Evolutionary conservation across 805 yeast genomes (phyloP), one percentile per base, ranked within the genome.

Genomic region (Pichia kluyveri): DNA sequence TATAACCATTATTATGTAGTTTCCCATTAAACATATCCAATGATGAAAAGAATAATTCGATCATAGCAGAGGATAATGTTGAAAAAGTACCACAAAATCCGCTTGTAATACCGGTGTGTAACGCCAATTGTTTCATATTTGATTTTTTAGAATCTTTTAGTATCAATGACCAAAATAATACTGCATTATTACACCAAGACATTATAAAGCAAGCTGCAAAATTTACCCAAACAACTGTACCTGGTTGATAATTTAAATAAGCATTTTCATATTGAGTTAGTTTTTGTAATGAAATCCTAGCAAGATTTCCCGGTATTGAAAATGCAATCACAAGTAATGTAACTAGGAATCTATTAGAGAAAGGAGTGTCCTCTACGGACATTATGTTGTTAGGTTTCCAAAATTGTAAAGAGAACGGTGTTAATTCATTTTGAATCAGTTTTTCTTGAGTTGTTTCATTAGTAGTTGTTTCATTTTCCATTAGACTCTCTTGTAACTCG

Each of bases 71-170:
- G 3, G 95, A 82, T 56, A 86, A 86, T 1, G 96, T 83, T 1
- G 96, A 84, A 39, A 83, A 68, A 0, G 88, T 72, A 0, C 97
- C 97, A 64, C 96, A 87, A 57, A 79, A 81, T 0, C 96, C 97
- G 0, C 89, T 79, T 0, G 90, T 77, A 8, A 86, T 52, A 0
- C 86, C 88, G 2, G 70, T 66, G 52, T 77, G 79, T 0, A 84
- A 51, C 0, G 79, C 74, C 10, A 76, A 56, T 3, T 70, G 56
- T 8, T 69, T 76, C 53, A 73, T 76, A 26, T 50, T 55, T 1
- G 43, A 42, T 23, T 51, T 56, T 0, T 37, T 32, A 4, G 59
- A 49, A 14, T 23, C 41, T 18, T 38, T 17, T 10, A 56, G 42
- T 2, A 49, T 30, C 5, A 9, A 18, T 14, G 47, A 44, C 60